A percentile compares a stretch with the other conserved stretches of the same genome.
phyloP scores from a whole-genome alignment of 2,329 filamentous ascomycete genomes.

The Trichoderma koningii region DNA sequence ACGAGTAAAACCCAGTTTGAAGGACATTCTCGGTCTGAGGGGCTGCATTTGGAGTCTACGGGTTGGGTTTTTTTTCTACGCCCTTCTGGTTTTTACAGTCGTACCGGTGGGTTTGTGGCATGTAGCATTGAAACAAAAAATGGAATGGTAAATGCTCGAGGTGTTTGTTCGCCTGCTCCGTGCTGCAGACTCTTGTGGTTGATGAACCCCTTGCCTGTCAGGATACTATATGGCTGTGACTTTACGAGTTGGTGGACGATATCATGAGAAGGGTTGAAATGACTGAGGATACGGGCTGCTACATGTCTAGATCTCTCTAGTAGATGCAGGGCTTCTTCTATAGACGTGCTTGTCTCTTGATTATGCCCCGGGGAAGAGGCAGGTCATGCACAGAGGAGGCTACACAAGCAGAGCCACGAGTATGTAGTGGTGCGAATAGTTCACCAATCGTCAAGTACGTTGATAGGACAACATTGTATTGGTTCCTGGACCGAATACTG shows the following conservation, averaged over 20 bases:
- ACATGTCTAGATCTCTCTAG: too few relatives aligned
- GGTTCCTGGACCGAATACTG: too few relatives aligned
- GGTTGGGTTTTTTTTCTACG: slow-evolving; percentile 56
- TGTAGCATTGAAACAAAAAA: slow-evolving; percentile 62
- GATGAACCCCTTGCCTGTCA: not conserved
- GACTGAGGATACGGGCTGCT: not conserved
- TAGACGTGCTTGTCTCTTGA: not conserved
- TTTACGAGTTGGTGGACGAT: not conserved
- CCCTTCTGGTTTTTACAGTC: slow-evolving; percentile 52
- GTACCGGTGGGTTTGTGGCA: slow-evolving; percentile 55
- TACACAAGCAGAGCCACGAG: not conserved
- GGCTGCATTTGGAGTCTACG: slow-evolving; percentile 63
- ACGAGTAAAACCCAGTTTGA: slow-evolving; percentile 52
- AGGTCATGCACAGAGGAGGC: not conserved
- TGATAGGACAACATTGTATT: too few relatives aligned
- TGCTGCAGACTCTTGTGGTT: not conserved
- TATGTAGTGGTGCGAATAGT: too few relatives aligned
- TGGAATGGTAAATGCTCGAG: slow-evolving; percentile 54
- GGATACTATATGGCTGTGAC: not conserved
- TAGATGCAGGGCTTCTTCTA: too few relatives aligned
- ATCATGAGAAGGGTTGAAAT: not conserved
- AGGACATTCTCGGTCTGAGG: slow-evolving; percentile 51
- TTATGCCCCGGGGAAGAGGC: not conserved
- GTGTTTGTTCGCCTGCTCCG: slow-evolving; percentile 12
- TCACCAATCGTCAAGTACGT: too few relatives aligned